Conservation (phyloP, 2,329 filamentous ascomycete species). For the Emericellopsis cladophorae region DNA sequence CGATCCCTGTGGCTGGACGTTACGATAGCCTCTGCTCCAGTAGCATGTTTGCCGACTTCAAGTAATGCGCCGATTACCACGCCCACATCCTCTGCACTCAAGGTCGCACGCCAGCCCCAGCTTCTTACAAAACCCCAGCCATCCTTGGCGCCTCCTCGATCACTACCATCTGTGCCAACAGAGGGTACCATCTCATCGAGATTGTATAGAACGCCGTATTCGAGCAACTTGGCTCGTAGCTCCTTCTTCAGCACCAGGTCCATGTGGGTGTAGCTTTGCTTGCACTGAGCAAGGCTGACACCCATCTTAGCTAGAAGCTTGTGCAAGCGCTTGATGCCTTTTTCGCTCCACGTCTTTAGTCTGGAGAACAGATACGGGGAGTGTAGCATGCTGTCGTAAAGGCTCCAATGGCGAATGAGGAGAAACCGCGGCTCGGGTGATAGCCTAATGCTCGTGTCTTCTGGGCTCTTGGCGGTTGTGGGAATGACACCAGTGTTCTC, state of each 20-base stretch:
- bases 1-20: constrained; percentile 17
- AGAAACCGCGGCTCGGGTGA: constrained; percentile 91
- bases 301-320: constrained; percentile 98
- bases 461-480: constrained; percentile 76
- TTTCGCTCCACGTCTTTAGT: constrained; percentile 89
- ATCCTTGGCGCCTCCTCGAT: constrained; percentile 64
- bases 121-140: constrained; percentile 95
- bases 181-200: constrained; percentile 85
- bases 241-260: constrained; percentile 92
- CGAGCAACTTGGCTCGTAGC: constrained; percentile 71
- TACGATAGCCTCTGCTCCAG: constrained; percentile 15
- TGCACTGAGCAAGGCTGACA: constrained; percentile 83
- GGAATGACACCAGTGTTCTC: constrained; percentile 75
- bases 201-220: constrained; percentile 87
- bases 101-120: constrained; percentile 94
- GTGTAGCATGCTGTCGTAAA: constrained; percentile 98
- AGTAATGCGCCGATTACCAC: constrained; percentile 84
- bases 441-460: constrained; percentile 81
- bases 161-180: constrained; percentile 56
- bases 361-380: constrained; percentile 88
- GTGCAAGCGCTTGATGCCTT: constrained; percentile 75
- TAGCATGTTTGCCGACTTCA: constrained; percentile 63
- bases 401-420: constrained; percentile 87
- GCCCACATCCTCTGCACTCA: constrained; percentile 89
- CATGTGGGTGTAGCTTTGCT: constrained; percentile 96